Percentiles rank a stretch among this genome's conserved stretches.
These are phyloP conservation scores for Malassezia furfur DNA, from an alignment of 1,284 basidiomycete species.

Conservation along the genomic window DNA sequence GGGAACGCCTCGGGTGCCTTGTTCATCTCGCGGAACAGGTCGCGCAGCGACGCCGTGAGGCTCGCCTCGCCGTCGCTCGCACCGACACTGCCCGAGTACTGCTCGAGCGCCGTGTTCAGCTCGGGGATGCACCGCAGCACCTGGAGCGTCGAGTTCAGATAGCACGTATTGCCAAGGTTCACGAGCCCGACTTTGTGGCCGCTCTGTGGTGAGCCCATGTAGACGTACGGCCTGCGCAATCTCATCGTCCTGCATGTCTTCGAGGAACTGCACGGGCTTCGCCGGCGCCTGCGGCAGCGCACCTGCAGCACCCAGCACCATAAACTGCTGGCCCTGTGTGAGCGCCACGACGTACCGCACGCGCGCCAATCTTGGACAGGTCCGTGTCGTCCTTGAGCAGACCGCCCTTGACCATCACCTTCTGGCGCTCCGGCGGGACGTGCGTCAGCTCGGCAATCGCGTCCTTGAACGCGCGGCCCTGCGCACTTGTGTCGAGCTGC, in stretches of 20 bases:
- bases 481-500: constrained; percentile 59
- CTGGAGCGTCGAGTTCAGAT: constrained; percentile 92
- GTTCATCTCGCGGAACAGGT: constrained; percentile 65
- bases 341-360: constrained; percentile 49
- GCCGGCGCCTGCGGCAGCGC: constrained; percentile 78
- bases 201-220: not conserved
- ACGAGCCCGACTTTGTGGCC: constrained; percentile 28
- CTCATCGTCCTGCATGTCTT: constrained; percentile 75
- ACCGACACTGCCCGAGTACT: constrained; percentile 23
- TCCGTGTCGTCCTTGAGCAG: constrained; percentile 74
- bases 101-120: constrained; percentile 54
- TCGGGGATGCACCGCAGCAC: constrained; percentile 82
- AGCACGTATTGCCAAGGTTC: constrained; percentile 71
- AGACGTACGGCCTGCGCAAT: constrained; percentile 60
- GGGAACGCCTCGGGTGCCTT: constrained; percentile 68
- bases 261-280: constrained; percentile 67
- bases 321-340: constrained; percentile 32
- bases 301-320: constrained; percentile 64
- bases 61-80: constrained; percentile 47
- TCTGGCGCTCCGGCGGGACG: constrained; percentile 80
- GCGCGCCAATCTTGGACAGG: constrained; percentile 70
- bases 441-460: constrained; percentile 70
- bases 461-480: constrained; percentile 69
- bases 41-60: constrained; percentile 57
- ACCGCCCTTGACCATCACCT: constrained; percentile 93